Percentiles rank a stretch among this genome's conserved stretches.
These are phyloP conservation scores for Boletus patriciae DNA, from an alignment of 768 basidiomycete genomes.

Conservation along the genomic window DNA sequence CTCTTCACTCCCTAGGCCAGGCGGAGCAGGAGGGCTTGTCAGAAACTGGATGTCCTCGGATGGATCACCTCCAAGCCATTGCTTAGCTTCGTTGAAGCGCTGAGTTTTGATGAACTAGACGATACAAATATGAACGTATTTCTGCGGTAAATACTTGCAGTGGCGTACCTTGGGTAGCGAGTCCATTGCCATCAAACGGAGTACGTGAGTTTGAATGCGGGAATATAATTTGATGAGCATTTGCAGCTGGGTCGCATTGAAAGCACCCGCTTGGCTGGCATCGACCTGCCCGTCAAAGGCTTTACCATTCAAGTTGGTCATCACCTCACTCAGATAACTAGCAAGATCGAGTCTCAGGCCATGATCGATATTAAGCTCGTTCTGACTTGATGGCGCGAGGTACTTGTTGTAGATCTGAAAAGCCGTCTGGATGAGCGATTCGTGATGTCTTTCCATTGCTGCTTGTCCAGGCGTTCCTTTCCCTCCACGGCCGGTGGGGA, in stretches of 20 bases:
- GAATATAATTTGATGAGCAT: slow-evolving; percentile 92
- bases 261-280: slow-evolving; percentile 72
- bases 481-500: slow-evolving; percentile 38
- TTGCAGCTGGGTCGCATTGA: slow-evolving; percentile 96
- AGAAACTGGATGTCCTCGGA: slow-evolving; percentile 59
- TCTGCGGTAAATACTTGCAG: not conserved
- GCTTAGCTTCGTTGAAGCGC: slow-evolving; percentile 74
- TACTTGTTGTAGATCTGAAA: slow-evolving; percentile 94
- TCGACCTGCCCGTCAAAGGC: slow-evolving; percentile 79
- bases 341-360: slow-evolving; percentile 92
- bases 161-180: slow-evolving; percentile 88
- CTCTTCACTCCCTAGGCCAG: slow-evolving; percentile 69
- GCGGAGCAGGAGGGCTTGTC: slow-evolving; percentile 62
- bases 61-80: slow-evolving; percentile 77
- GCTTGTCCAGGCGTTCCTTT: slow-evolving; percentile 68
- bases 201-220: slow-evolving; percentile 95
- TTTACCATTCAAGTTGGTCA: slow-evolving; percentile 74
- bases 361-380: slow-evolving; percentile 98
- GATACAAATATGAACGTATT: slow-evolving; percentile 9
- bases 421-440: slow-evolving; percentile 90
- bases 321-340: slow-evolving; percentile 88
- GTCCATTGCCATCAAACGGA: slow-evolving; percentile 97
- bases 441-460: slow-evolving; percentile 97
- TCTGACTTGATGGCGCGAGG: slow-evolving; percentile 91
- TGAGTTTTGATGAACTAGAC: slow-evolving; percentile 84